These are phyloP conservation scores for Massarina eburnea DNA, from an alignment of 2,329 filamentous ascomycete species.

Conservation along the genomic window DNA sequence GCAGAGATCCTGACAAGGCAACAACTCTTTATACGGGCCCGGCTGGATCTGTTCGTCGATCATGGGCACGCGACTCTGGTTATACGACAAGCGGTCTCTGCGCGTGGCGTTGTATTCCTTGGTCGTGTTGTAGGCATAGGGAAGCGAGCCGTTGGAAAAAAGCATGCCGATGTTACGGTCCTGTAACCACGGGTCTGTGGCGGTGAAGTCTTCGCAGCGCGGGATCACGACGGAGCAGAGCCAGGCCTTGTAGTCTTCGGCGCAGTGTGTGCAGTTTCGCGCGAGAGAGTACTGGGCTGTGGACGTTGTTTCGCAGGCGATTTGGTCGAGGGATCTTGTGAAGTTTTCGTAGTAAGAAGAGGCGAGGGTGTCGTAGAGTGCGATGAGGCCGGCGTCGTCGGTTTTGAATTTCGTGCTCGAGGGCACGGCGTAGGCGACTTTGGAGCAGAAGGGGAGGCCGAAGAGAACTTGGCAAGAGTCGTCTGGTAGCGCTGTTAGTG, in stretches of 20 bases:
- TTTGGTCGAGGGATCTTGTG: constrained; percentile 76
- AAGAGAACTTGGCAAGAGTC: constrained; percentile 84
- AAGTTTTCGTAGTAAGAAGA: constrained; percentile 73
- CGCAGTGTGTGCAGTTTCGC: constrained; percentile 74
- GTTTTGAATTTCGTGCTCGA: constrained; percentile 68
- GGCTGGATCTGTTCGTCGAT: constrained; percentile 75
- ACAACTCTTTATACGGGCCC: constrained; percentile 89
- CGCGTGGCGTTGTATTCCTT: constrained; percentile 26
- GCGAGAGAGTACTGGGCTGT: constrained; percentile 81
- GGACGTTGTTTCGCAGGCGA: constrained; percentile 76
- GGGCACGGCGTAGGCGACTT: constrained; percentile 89
- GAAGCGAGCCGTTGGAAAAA: constrained; percentile 68
- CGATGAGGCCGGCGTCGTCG: constrained; percentile 62
- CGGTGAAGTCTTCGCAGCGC: constrained; percentile 82
- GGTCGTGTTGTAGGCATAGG: constrained; percentile 14
- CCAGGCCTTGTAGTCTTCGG: constrained; percentile 84
- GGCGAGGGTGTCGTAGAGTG: constrained; percentile 79
- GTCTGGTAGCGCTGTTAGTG: constrained; percentile 50
- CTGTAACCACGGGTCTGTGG: constrained; percentile 54
- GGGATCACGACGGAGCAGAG: constrained; percentile 92
- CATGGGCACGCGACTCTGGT: constrained; percentile 65
- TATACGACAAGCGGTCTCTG: constrained; percentile 45
- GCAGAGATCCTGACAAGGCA: constrained; percentile 87
- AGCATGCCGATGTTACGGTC: constrained; percentile 69
- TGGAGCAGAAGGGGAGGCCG: constrained; percentile 84